Evolutionary conservation across 2,329 filamentous ascomycete species (phyloP).

Genomic region (Fusarium sp.): DNA sequence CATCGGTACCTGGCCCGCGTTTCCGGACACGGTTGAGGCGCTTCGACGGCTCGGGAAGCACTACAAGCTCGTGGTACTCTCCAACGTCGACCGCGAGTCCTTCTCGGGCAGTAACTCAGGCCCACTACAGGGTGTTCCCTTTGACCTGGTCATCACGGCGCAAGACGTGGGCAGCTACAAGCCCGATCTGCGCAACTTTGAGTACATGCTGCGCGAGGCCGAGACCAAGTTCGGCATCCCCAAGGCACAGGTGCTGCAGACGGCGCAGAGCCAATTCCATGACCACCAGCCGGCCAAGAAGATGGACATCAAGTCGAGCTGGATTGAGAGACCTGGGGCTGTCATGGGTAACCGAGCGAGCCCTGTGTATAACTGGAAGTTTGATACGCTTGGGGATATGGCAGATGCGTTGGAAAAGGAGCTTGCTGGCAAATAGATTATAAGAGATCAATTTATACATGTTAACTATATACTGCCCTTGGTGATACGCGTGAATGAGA

Average conservation of each 20-base stretch:
- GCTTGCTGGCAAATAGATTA: conserved; percentile 5
- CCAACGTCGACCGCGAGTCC: conserved; percentile 67
- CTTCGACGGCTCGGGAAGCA: conserved; percentile 60
- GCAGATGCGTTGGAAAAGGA: conserved; percentile 57
- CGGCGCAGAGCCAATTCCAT: conserved; percentile 77
- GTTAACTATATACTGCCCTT: not conserved
- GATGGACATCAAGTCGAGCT: conserved; percentile 68
- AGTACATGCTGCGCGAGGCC: conserved; percentile 69
- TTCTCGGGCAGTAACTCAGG: conserved; percentile 60
- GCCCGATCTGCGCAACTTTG: conserved; percentile 74
- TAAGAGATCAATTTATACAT: not conserved
- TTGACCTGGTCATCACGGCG: conserved; percentile 75
- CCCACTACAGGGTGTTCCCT: conserved; percentile 60
- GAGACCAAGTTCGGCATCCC: conserved; percentile 65
- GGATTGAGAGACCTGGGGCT: conserved; percentile 66
- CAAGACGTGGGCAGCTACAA: conserved; percentile 80
- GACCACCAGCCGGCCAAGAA: conserved; percentile 75
- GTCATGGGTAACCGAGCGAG: conserved; percentile 57
- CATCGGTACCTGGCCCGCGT: conserved; percentile 68
- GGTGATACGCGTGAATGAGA: not conserved
- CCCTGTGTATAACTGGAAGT: conserved; percentile 65
- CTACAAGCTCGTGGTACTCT: conserved; percentile 70
- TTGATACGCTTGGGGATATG: conserved; percentile 70
- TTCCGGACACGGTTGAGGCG: conserved; percentile 68
- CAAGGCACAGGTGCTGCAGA: conserved; percentile 69